Conservation (phyloP, 2,329 filamentous ascomycete genomes). For the Aspergillus sp. region DNA sequence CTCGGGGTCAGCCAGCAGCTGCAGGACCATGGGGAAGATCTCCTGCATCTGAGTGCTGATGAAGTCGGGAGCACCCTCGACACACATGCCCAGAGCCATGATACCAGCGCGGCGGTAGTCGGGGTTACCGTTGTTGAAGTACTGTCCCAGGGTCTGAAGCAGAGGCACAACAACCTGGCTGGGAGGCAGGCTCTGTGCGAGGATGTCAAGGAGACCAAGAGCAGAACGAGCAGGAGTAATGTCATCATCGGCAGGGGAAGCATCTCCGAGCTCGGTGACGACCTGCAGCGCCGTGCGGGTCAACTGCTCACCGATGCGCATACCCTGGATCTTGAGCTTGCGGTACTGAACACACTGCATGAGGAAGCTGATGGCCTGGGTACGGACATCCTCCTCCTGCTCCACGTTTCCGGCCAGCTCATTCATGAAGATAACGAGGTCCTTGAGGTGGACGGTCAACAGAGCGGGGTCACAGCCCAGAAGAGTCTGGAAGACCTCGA, state of each 20-base stretch:
- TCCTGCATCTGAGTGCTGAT: conserved; percentile 87
- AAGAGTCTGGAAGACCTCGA: conserved; percentile 96
- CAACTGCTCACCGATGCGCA: conserved; percentile 82
- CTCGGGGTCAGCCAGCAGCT: conserved; percentile 80
- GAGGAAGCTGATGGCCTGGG: conserved; percentile 89
- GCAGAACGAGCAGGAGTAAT: conserved; percentile 82
- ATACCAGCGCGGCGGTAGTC: conserved; percentile 88
- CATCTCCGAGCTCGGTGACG: conserved; percentile 78
- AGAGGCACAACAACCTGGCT: conserved; percentile 93
- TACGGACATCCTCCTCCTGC: conserved; percentile 79
- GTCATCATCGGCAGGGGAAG: conserved; percentile 72
- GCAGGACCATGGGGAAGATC: conserved; percentile 81
- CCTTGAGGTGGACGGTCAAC: conserved; percentile 80
- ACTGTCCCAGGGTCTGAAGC: conserved; percentile 79
- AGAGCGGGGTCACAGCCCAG: conserved; percentile 86
- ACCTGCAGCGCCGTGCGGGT: conserved; percentile 87
- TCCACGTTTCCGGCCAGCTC: conserved; percentile 75
- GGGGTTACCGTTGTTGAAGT: conserved; percentile 72
- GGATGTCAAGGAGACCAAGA: conserved; percentile 82
- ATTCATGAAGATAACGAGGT: conserved; percentile 92
- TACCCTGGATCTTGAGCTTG: conserved; percentile 91
- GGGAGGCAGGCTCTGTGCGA: conserved; percentile 84
- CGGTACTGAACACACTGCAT: conserved; percentile 90
- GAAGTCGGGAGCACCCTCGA: conserved; percentile 96
- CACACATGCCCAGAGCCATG: conserved; percentile 86